phyloP scores from a whole-genome alignment of 176 grass and related monocot genomes.

The Eremochloa ophiuroides region DNA sequence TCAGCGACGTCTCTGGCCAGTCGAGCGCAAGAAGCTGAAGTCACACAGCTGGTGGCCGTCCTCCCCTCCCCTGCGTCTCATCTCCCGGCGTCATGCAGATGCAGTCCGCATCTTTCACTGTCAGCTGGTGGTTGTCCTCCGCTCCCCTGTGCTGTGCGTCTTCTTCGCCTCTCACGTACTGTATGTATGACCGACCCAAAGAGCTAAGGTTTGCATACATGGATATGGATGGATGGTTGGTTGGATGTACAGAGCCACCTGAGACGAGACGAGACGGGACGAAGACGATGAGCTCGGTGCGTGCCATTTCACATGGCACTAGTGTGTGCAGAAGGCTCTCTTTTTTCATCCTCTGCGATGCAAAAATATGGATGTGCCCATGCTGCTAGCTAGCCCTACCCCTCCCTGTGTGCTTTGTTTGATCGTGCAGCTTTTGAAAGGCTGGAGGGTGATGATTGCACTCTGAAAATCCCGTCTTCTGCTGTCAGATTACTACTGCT shows the following conservation, averaged over 20 bases:
- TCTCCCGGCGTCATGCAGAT: neutral
- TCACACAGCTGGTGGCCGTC: neutral
- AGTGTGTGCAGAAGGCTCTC: neutral
- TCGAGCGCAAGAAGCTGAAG: constrained; percentile 19
- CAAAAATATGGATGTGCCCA: neutral
- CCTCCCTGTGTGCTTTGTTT: neutral
- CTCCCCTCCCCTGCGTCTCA: neutral
- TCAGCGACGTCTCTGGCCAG: constrained; percentile 29
- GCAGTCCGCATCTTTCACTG: neutral
- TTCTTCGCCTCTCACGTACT: neutral
- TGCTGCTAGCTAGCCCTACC: neutral
- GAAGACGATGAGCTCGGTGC: neutral
- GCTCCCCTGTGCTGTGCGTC: neutral
- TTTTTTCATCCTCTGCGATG: neutral
- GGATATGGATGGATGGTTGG: neutral
- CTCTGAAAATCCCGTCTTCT: neutral
- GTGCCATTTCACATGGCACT: constrained; percentile 20
- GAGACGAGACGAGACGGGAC: neutral
- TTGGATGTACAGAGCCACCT: neutral
- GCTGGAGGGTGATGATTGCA: constrained; percentile 14
- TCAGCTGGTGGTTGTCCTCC: neutral
- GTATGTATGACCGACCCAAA: neutral
- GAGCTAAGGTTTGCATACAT: neutral
- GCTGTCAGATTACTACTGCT: neutral
- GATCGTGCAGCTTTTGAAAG: neutral